A percentile compares a stretch with the other conserved stretches of the same genome.
Conservation (phyloP, 2,329 filamentous ascomycete genomes). For the Talaromyces sp. region DNA sequence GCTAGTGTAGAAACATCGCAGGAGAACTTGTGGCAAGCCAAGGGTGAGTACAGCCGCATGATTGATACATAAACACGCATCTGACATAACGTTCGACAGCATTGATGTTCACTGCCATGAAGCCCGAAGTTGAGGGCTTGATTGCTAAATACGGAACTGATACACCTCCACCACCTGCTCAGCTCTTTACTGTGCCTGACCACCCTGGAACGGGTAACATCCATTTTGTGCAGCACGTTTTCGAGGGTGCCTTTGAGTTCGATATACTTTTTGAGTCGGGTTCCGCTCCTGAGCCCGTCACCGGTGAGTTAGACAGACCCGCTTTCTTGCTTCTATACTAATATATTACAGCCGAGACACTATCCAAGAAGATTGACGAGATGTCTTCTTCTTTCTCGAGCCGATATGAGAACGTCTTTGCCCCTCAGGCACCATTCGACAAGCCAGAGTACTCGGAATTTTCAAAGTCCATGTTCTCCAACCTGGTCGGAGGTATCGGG, state of each 20-base stretch:
- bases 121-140: slow-evolving; percentile 59
- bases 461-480: slow-evolving; percentile 87
- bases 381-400: slow-evolving; percentile 67
- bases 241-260: slow-evolving; percentile 85
- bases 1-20: slow-evolving; percentile 64
- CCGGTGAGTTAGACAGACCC: slow-evolving; percentile 41
- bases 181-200: slow-evolving; percentile 76
- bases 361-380: slow-evolving; percentile 66
- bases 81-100: slow-evolving; percentile 34
- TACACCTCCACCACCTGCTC: slow-evolving; percentile 74
- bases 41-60: slow-evolving; percentile 47
- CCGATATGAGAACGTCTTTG: slow-evolving; percentile 69
- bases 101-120: slow-evolving; percentile 61
- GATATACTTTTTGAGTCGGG: slow-evolving; percentile 85
- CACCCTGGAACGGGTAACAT: slow-evolving; percentile 62
- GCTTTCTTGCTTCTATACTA: not conserved
- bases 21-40: slow-evolving; percentile 78
- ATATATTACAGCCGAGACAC: slow-evolving; percentile 49
- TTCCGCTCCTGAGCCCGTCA: slow-evolving; percentile 56
- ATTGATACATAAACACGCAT: not conserved
- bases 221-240: slow-evolving; percentile 87
- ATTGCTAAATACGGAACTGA: slow-evolving; percentile 59
- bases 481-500: slow-evolving; percentile 87
- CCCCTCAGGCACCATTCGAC: slow-evolving; percentile 71
- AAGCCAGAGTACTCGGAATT: slow-evolving; percentile 71